Conservation (phyloP, 192 early-diverging fungal species). For the Umbelopsis sp. region DNA sequence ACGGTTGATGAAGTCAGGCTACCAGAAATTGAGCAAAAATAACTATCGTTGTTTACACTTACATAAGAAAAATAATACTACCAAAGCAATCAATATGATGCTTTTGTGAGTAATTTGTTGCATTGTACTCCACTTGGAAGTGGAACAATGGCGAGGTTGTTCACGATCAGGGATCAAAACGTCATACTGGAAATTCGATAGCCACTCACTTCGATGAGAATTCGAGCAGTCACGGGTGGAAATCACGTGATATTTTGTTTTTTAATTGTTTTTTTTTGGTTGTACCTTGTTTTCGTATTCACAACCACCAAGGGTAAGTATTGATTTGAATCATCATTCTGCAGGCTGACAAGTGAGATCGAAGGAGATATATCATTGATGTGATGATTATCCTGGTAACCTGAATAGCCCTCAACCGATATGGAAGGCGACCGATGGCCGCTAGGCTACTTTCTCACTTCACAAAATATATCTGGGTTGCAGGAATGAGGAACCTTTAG, state of each 20-base stretch:
- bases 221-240: too few relatives aligned
- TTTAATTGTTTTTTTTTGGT: too few relatives aligned
- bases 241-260: too few relatives aligned
- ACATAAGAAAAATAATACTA: background rate
- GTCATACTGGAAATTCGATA: background rate
- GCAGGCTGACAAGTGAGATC: background rate
- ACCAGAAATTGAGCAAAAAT: background rate
- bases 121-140: slow-evolving; percentile 11
- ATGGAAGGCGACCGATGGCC: background rate
- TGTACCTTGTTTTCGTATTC: background rate
- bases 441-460: background rate
- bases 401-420: slow-evolving; percentile 19
- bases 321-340: background rate
- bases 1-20: background rate
- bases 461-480: background rate
- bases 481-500: slow-evolving; percentile 16
- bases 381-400: slow-evolving; percentile 19
- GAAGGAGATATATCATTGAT: slow-evolving; percentile 1
- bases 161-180: background rate
- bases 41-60: background rate
- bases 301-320: background rate
- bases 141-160: background rate
- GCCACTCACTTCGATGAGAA: too few relatives aligned
- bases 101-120: background rate
- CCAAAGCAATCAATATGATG: background rate